phyloP scores from a whole-genome alignment of 2,329 filamentous ascomycete species.

The Fusarium subglutinans region DNA sequence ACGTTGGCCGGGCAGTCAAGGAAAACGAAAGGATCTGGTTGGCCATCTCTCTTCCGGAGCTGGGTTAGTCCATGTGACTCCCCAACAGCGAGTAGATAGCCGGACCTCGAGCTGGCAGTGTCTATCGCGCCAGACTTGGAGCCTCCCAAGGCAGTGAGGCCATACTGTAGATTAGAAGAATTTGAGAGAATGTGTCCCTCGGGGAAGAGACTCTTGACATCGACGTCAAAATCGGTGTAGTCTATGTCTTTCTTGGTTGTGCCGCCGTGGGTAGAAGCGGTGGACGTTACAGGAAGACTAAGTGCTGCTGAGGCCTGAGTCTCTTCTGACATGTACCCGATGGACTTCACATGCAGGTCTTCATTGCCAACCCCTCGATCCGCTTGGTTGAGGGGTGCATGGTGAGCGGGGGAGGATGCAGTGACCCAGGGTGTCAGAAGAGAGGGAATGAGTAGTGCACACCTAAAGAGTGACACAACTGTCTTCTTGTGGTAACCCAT shows the following conservation, averaged over 20 bases:
- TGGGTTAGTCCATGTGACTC: neutral
- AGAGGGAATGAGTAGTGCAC: neutral
- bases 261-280: no score
- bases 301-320: neutral
- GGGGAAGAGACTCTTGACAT: neutral
- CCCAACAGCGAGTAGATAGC: neutral
- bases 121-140: neutral
- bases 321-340: neutral
- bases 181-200: fast-evolving
- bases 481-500: neutral
- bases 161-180: neutral
- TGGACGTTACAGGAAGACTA: neutral
- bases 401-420: neutral
- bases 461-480: neutral
- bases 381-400: neutral
- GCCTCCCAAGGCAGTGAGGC: neutral
- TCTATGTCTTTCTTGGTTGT: no score
- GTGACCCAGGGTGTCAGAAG: neutral
- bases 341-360: no score
- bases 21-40: neutral
- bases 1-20: neutral
- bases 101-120: fast-evolving
- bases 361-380: neutral
- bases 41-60: neutral
- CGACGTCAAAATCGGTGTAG: no score